These are phyloP conservation scores for Colletotrichum chrysophilum DNA, from an alignment of 2,329 filamentous ascomycete genomes.

Conservation along the genomic window DNA sequence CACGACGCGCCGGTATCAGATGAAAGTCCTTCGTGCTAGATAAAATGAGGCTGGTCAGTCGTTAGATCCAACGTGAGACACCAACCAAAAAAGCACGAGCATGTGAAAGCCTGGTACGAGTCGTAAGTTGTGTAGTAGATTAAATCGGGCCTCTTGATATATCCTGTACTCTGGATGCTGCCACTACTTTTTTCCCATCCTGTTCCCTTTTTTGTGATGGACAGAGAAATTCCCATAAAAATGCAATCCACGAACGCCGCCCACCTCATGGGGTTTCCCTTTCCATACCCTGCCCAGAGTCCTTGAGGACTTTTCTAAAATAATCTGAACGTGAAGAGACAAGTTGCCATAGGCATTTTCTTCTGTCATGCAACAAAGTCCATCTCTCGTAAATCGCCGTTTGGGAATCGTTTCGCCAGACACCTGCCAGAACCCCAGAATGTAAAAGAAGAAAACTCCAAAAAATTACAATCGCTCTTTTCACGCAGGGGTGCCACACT, in stretches of 20 bases:
- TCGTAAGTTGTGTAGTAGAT: conserved; percentile 4
- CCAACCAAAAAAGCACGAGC: background rate
- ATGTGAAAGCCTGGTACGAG: conserved; percentile 6
- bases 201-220: background rate
- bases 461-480: conserved; percentile 8
- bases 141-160: background rate
- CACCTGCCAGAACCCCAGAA: background rate
- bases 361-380: background rate
- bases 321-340: conserved; percentile 3
- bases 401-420: conserved; percentile 14
- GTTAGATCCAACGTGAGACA: background rate
- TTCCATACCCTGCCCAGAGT: background rate
- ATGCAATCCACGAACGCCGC: background rate
- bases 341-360: background rate
- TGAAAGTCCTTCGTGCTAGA: background rate
- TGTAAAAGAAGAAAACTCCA: background rate
- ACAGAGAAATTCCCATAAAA: background rate
- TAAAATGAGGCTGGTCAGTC: background rate
- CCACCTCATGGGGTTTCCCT: background rate
- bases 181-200: background rate
- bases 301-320: conserved; percentile 15
- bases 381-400: conserved; percentile 11
- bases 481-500: conserved; percentile 56
- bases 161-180: background rate
- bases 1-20: background rate